These are phyloP conservation scores for Entonaema liquescens DNA, from an alignment of 495 filamentous ascomycete genomes.

Conservation along the genomic window DNA sequence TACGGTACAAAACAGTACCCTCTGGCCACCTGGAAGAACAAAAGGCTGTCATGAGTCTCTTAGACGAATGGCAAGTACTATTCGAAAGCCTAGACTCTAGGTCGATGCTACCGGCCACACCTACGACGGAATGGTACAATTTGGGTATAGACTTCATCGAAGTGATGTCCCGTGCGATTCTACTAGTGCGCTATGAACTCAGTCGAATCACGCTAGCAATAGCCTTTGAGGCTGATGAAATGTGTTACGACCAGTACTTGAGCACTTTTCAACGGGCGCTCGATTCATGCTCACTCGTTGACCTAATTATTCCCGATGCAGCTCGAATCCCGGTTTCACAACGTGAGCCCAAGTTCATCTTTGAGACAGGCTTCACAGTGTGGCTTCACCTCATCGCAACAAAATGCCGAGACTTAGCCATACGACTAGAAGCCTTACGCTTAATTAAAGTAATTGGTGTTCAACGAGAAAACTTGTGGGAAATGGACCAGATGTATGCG, in stretches of 20 bases:
- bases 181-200: conserved; percentile 35
- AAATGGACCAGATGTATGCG: conserved; percentile 37
- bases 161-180: conserved; percentile 15
- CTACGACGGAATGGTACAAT: conserved; percentile 1
- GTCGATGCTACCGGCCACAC: neutral
- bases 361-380: conserved; percentile 56
- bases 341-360: conserved; percentile 49
- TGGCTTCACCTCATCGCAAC: conserved; percentile 56
- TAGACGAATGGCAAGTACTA: conserved; percentile 39
- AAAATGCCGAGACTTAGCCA: conserved; percentile 52
- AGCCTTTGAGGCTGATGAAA: conserved; percentile 42
- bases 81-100: conserved; percentile 33
- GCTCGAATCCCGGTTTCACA: conserved; percentile 26
- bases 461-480: conserved; percentile 46
- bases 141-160: neutral
- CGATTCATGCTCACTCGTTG: conserved; percentile 20
- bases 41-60: conserved; percentile 5
- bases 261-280: conserved; percentile 38
- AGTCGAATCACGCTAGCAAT: conserved; percentile 39
- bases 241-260: conserved; percentile 40
- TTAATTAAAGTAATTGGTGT: conserved; percentile 34
- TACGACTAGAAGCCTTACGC: conserved; percentile 50
- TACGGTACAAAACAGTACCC: conserved; percentile 10
- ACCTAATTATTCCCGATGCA: conserved; percentile 13
- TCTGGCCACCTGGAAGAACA: conserved; percentile 18